Percentiles rank a stretch among this genome's conserved stretches.
phyloP scores from a whole-genome alignment of 75 land plant genomes.

The Pinus albicaulis region DNA sequence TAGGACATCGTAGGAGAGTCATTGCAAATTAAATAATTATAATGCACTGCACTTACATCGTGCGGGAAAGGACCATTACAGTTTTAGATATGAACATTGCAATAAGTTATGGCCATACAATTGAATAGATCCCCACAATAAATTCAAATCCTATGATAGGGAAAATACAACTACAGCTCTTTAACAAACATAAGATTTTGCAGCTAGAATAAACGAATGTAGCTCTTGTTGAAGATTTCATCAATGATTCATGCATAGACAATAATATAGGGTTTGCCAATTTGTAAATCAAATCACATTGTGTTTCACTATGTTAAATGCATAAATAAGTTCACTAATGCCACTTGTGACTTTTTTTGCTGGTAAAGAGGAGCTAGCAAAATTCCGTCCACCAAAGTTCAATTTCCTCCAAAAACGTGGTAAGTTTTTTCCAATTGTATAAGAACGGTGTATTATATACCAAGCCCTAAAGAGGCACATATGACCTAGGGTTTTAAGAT shows the following conservation, averaged over 20 bases:
- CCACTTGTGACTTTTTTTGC: too few species aligned
- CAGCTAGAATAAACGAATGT: background rate
- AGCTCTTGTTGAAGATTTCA: background rate
- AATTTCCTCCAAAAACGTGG: too few species aligned
- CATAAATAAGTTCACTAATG: too few species aligned
- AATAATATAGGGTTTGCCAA: background rate
- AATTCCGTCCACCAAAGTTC: too few species aligned
- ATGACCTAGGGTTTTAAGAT: too few species aligned
- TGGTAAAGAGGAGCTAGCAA: too few species aligned
- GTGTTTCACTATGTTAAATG: too few species aligned
- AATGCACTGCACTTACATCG: background rate
- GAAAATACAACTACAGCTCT: background rate
- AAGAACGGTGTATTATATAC: too few species aligned
- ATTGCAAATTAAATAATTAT: too few species aligned
- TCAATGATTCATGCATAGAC: background rate
- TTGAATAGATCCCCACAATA: background rate
- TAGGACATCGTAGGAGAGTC: too few species aligned
- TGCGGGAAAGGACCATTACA: background rate
- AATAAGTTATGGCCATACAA: background rate
- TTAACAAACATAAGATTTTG: background rate
- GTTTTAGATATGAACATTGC: background rate
- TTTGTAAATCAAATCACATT: background rate
- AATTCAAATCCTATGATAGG: background rate
- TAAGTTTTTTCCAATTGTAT: too few species aligned
- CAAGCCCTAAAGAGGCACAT: too few species aligned